Base-by-base conservation (phyloP, 1,284 basidiomycete species). In the Tilletia walkeri region DNA sequence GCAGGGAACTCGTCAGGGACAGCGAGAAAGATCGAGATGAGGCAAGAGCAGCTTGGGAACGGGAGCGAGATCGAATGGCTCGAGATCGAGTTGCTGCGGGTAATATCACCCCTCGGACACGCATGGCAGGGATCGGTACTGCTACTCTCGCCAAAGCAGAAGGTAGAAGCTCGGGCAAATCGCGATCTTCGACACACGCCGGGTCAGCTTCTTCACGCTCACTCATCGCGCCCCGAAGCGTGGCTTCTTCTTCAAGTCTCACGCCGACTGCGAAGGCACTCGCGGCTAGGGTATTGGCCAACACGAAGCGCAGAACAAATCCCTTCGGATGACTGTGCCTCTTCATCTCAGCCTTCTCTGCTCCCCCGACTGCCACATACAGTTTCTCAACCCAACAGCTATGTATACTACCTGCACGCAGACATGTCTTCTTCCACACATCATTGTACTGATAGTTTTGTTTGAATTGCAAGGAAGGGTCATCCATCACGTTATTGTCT, bases 1-100 rank as follows among this genome's bases (percentile, higher is more conserved):
- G 77, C 30, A 49, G 36, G n/a, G 0, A 54, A 7, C 66, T 80
- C 2, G 68, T 54, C 2, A 47, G 53, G 2, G 69, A 71, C 12
- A 63, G 54, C 36, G 56, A 49, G 30, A n/a, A 18, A 12, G 50
- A 36, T 9, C 24, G 9, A 7, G 68, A 66, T 39, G 47, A 67
- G 65, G 65, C 65, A 18, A 18, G 18, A 16, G 5, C 16, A 18
- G 67, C n/a, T 3, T 68, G 67, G 67, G n/a, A 18, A 3, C 4
- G 54, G 18, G 67, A 56, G 49, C 16, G 20, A 41, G 49, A 56
- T 24, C 16, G 20, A 24, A 36, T 36, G 4, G 59, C 59, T 14
- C 34, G 36, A 38, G 6, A 20, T 10, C 30, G 59, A 20, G 59
- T 39, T 39, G 59, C 30, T 16, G 59, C 30, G 34, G 59, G 59